Base-by-base conservation (phyloP, 352 stramenopile species). In the Elongisporangium undulatum region DNA sequence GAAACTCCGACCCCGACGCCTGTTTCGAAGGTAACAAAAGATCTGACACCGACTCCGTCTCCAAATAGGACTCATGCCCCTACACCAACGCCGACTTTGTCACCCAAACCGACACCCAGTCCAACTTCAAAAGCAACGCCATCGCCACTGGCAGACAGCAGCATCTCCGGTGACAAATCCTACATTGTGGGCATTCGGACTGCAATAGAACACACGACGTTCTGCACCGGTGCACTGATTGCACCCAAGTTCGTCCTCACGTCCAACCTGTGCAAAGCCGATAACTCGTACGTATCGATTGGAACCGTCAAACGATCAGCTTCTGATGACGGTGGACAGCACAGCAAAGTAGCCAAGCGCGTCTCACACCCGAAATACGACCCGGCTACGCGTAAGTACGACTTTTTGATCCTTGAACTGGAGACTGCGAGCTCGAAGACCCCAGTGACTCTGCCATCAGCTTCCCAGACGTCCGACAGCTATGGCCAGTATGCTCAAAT, bases 211-310 rank as follows among this genome's bases (percentile, higher is more conserved):
- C n/a, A n/a, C 39, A 72, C 54, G 29, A 62, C 66, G 49, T 79
- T 81, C 53, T 92, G 82, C 54, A 74, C 75, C 22, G 79, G 75
- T 19, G 84, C 72, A 21, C 77, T 91, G 52, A 87, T 91, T 61
- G 78, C 77, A 12, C 68, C 75, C 21, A 82, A 66, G 45, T 72
- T 82, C 45, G 68, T 87, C 19, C 70, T 91, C 48, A 88, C 76
- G 13, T 79, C 77, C 4, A 75, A 77, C 0, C 79, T 89, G 58
- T 89, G 77, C 63, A n/a, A n/a, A n/a, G 50, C 29, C 53, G 75
- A 61, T n/a, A 58, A 61, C 34, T 60, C 63, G 9, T 85, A 75
- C 62, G 77, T 76, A 16, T 72, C 72, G 2, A 66, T 88, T 21
- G 81, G 81, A 21, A 79, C 79, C 54, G 73, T 85, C 66, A 87